Evolutionary conservation across 2,329 filamentous ascomycete species (phyloP).

Genomic region (Lachnellula hyalina): DNA sequence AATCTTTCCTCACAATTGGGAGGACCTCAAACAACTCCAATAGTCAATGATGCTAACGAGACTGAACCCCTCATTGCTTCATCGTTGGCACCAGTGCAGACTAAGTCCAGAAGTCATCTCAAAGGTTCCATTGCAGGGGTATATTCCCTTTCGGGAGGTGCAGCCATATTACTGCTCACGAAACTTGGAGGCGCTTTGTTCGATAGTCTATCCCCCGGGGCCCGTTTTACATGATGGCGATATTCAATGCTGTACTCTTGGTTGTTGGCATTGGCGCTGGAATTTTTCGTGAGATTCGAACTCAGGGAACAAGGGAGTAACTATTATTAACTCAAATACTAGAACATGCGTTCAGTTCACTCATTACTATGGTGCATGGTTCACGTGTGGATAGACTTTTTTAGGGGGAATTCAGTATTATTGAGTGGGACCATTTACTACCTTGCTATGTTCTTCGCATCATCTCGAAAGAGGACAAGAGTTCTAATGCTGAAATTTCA

Average conservation of each 20-base stretch:
- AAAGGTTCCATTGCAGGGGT: slow-evolving; percentile 95
- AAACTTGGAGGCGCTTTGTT: slow-evolving; percentile 87
- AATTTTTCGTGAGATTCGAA: slow-evolving; percentile 24
- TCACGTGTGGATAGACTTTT: not conserved
- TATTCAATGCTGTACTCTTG: slow-evolving; percentile 73
- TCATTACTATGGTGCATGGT: not conserved
- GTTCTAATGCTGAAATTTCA: not conserved
- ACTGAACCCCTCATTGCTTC: slow-evolving; percentile 28
- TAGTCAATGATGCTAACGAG: slow-evolving; percentile 12
- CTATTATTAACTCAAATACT: not conserved
- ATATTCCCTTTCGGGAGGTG: slow-evolving; percentile 86
- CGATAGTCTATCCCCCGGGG: slow-evolving; percentile 65
- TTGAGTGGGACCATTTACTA: not conserved
- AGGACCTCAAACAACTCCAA: slow-evolving; percentile 3
- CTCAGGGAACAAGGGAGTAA: slow-evolving; percentile 4
- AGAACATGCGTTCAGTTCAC: not conserved
- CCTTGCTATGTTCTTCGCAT: no score
- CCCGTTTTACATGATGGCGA: slow-evolving; percentile 95
- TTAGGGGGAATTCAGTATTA: not conserved
- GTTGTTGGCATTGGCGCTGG: slow-evolving; percentile 35
- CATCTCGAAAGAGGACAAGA: no score
- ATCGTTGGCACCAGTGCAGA: slow-evolving; percentile 14
- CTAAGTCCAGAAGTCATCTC: slow-evolving; percentile 39
- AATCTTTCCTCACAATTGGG: slow-evolving; percentile 29
- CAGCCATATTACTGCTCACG: slow-evolving; percentile 83